phyloP scores from a whole-genome alignment of 306 rosid genomes.

The Fragaria iinumae region DNA sequence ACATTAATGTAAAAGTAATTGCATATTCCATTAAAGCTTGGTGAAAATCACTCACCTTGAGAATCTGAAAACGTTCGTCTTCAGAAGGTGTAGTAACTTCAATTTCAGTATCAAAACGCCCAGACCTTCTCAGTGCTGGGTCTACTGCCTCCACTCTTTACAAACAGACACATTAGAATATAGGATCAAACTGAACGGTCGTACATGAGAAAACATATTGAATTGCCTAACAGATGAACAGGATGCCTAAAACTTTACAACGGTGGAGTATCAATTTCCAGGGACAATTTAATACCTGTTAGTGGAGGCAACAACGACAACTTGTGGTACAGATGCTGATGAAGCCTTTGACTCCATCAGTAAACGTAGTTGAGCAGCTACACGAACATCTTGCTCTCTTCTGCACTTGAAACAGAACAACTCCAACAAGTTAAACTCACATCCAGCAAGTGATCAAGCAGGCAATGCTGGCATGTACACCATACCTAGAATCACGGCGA shows the following conservation, averaged over 20 bases:
- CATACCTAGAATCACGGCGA: conserved; percentile 74
- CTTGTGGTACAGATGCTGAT: conserved; percentile 44
- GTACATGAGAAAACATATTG: background rate
- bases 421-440: background rate
- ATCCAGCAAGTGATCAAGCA: background rate
- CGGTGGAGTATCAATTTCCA: too few species aligned
- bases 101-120: conserved; percentile 87
- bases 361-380: conserved; percentile 68
- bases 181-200: background rate
- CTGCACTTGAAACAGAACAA: conserved; percentile 43
- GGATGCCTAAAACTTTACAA: too few species aligned
- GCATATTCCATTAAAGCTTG: background rate
- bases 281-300: conserved; percentile 51
- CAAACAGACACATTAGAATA: conserved; percentile 19
- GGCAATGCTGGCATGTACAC: background rate
- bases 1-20: background rate
- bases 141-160: conserved; percentile 78
- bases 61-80: conserved; percentile 78
- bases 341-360: conserved; percentile 72
- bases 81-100: conserved; percentile 82
- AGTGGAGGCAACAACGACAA: conserved; percentile 88
- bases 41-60: conserved; percentile 52
- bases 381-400: conserved; percentile 75
- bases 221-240: background rate
- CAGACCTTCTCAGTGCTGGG: conserved; percentile 84